Base-by-base conservation (phyloP, 2,329 filamentous ascomycete species). In the Colletotrichum melonis region DNA sequence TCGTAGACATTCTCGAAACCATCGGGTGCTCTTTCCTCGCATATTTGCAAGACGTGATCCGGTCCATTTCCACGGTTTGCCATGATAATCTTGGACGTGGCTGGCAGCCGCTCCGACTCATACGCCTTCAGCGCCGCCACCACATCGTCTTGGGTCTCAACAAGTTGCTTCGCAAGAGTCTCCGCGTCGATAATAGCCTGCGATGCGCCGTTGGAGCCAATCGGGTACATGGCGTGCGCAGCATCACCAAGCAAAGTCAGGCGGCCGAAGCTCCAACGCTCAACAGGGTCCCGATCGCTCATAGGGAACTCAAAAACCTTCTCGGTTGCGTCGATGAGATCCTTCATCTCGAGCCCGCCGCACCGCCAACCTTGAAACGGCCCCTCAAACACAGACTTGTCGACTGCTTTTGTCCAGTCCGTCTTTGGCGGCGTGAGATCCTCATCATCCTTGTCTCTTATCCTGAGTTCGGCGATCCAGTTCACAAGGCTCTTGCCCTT, bases 151-250 rank as follows among this genome's bases (percentile, higher is more conserved):
- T 14, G 22, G 5, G 8, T 67, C 63, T 56, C 63, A 8, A 30
- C 30, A 14, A 71, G 63, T 26, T 28, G 24, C n/a, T 46, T 62
- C 14, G 56, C 63, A 56, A 71, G 46, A 28, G 63, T 62, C 56
- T 67, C 68, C 4, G 68, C 68, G 11, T 71, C 63, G 7, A 71
- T 71, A 16, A 71, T 67, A n/a, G 54, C 63, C 26, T 71, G 68
- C 7, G 63, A 71, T 8, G 73, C 73, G n/a, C 75, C 75, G 60
- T 76, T 76, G 8, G 75, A 74, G 19, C 75, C 75, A 57, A 76
- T 76, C 8, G 75, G 75, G 26, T 75, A 76, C 38, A 70, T 75
- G 19, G 75, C 73, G 19, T 76, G 75, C 7, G 73, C 75, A 22
- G 75, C 75, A 28, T 76, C 75, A 16, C 75, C 75, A 6, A 72